These are phyloP conservation scores for Exophiala aquamarina DNA, from an alignment of 2,329 filamentous ascomycete species.

Conservation along the genomic window DNA sequence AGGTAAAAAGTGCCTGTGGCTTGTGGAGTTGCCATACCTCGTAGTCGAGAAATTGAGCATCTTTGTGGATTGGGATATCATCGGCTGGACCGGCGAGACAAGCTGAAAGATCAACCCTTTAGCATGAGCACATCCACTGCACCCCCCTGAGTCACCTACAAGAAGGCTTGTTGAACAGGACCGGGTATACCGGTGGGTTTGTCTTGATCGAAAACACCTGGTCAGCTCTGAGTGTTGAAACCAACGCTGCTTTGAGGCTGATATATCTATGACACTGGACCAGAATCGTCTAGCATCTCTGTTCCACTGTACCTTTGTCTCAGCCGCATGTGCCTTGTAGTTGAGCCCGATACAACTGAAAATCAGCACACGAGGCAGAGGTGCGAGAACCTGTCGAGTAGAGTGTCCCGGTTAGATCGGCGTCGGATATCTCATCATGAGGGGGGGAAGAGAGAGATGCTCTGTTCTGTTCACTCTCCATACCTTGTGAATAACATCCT, in stretches of 20 bases:
- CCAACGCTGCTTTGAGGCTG: too few relatives aligned
- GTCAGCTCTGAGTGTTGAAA: too few relatives aligned
- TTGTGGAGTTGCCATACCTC: too few relatives aligned
- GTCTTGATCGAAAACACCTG: too few relatives aligned
- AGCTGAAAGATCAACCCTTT: not conserved
- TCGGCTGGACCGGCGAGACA: not conserved
- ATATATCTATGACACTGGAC: not conserved
- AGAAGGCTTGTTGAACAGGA: conserved; percentile 3
- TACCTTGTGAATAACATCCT: not conserved
- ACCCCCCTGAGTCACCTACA: conserved; percentile 1
- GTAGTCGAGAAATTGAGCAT: conserved; percentile 2
- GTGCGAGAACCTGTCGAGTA: not conserved
- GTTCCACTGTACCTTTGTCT: not conserved
- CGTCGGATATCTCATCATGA: too few relatives aligned
- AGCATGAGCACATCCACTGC: not conserved
- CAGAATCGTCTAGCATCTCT: not conserved
- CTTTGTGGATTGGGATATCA: conserved; percentile 1
- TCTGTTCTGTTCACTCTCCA: too few relatives aligned
- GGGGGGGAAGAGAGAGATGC: too few relatives aligned
- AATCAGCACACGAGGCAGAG: not conserved
- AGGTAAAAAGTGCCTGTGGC: too few relatives aligned
- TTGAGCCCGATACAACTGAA: conserved; percentile 1
- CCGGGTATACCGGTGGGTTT: not conserved
- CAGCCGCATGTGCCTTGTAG: conserved; percentile 1
- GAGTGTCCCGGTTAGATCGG: not conserved